phyloP scores from a whole-genome alignment of 345 rosid species.

The Acer negundo region DNA sequence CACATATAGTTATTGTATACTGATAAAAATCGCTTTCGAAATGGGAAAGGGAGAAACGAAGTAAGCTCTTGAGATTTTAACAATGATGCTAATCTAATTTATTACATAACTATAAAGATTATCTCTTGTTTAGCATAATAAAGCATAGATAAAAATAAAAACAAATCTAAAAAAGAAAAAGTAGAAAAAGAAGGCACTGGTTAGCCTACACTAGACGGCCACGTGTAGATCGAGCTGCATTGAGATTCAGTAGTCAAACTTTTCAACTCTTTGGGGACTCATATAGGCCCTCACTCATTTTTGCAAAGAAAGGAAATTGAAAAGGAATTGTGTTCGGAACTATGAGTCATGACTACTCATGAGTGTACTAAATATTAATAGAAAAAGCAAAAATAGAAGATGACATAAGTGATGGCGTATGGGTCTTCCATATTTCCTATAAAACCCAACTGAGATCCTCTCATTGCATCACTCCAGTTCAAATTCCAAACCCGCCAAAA shows the following conservation, averaged over 20 bases:
- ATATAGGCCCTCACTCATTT: not conserved
- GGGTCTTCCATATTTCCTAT: not conserved
- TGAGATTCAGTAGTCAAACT: not conserved
- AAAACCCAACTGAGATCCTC: not conserved
- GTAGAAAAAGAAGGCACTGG: too few relatives aligned
- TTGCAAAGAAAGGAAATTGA: not conserved
- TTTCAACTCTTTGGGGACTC: not conserved
- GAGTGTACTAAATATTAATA: too few relatives aligned
- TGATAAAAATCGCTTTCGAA: not conserved
- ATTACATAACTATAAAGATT: not conserved
- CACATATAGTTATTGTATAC: not conserved
- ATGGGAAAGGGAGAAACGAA: conserved; percentile 6
- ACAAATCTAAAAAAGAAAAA: too few relatives aligned
- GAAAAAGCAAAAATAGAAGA: not conserved
- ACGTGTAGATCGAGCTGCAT: not conserved
- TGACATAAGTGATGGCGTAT: conserved; percentile 1
- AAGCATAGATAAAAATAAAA: too few relatives aligned
- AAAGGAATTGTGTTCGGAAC: too few relatives aligned
- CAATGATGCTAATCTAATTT: not conserved
- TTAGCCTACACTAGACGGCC: not conserved
- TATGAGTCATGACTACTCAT: too few relatives aligned
- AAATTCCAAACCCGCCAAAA: conserved; percentile 2
- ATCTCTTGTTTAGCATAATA: not conserved
- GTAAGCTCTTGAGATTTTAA: not conserved
- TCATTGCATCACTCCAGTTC: not conserved